Base-by-base conservation (phyloP, 306 rosid species). In the Cucurbita argyrosperma region DNA sequence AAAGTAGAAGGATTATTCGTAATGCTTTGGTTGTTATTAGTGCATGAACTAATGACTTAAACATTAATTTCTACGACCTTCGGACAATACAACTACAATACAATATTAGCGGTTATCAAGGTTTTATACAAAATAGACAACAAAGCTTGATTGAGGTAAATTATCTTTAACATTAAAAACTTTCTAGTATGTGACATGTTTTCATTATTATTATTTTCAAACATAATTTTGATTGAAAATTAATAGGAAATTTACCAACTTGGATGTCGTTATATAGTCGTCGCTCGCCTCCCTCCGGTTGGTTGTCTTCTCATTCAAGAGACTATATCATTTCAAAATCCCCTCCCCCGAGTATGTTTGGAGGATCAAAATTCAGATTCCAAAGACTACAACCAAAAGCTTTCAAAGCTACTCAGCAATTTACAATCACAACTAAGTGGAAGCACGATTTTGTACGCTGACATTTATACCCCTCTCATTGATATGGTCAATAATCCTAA, bases 11-110 rank as follows among this genome's bases (percentile, higher is more conserved):
- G 73, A 79, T 78, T 56, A 71, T 87, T 52, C 62, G 43, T n/a
- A 8, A 68, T 57, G 81, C 95, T 76, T 16, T 87, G 53, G 84
- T 84, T 70, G 16, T 88, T 21, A 21, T 87, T 21, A 78, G 90
- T 87, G 86, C 85, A 43, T 92, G 94, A 50, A 67, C 80, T 60
- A 92, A 92, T 79, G 96, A 92, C 75, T 51, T 89, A 7, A 30
- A 23, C 69, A 26, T 88, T 61, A 86, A 85, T 42, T 85, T 76
- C 72, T 89, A 86, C 37, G 86, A 82, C 70, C 0, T 83, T 10
- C 88, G 90, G 62, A 75, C 64, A 21, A 87, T 90, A 76, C 77
- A 57, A 19, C 15, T 69, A 8, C 72, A 83, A 79, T 86, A 79
- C 75, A 78, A 80, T 74, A 64, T 85, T 7, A 55, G 74, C 70